Evolutionary conservation across 2,329 filamentous ascomycete species (phyloP).

Genomic region (Xylariaceae sp.): DNA sequence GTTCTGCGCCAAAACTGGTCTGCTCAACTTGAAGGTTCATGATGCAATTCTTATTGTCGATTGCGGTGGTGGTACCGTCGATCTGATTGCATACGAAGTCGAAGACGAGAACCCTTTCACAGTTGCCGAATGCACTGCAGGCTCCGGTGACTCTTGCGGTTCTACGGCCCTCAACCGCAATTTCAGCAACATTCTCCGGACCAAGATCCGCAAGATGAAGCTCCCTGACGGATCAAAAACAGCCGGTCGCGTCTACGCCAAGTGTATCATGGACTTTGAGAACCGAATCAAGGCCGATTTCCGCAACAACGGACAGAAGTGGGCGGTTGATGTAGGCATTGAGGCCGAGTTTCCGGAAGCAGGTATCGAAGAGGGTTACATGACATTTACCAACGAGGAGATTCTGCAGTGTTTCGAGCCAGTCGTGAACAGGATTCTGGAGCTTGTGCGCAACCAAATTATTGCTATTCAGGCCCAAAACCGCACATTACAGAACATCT

Average conservation of each 20-base stretch:
- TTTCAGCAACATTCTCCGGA: slow-evolving; percentile 95
- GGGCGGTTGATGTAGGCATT: slow-evolving; percentile 97
- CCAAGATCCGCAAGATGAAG: slow-evolving; percentile 99
- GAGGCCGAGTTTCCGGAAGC: slow-evolving; percentile 97
- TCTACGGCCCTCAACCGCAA: slow-evolving; percentile 98
- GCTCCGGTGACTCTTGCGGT: slow-evolving; percentile 94
- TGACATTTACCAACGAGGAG: slow-evolving; percentile 99
- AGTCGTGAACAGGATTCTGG: slow-evolving; percentile 93
- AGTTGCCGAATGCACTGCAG: slow-evolving; percentile 93
- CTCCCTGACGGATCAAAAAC: slow-evolving; percentile 94
- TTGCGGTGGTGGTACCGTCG: slow-evolving; percentile 96
- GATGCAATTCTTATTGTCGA: slow-evolving; percentile 98
- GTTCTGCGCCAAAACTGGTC: slow-evolving; percentile 95
- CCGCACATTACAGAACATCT: slow-evolving; percentile 85
- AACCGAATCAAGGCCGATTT: slow-evolving; percentile 99
- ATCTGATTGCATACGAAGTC: slow-evolving; percentile 98
- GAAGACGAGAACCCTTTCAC: slow-evolving; percentile 97
- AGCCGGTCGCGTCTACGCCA: slow-evolving; percentile 96
- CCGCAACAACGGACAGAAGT: slow-evolving; percentile 98
- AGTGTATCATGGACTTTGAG: slow-evolving; percentile 99
- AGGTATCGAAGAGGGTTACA: slow-evolving; percentile 97
- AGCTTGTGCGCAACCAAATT: slow-evolving; percentile 95
- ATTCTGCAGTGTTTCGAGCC: slow-evolving; percentile 99
- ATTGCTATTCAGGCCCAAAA: slow-evolving; percentile 99
- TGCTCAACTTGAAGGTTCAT: slow-evolving; percentile 95